These are phyloP conservation scores for Didymella exigua DNA, from an alignment of 2,329 filamentous ascomycete species.

Conservation along the genomic window DNA sequence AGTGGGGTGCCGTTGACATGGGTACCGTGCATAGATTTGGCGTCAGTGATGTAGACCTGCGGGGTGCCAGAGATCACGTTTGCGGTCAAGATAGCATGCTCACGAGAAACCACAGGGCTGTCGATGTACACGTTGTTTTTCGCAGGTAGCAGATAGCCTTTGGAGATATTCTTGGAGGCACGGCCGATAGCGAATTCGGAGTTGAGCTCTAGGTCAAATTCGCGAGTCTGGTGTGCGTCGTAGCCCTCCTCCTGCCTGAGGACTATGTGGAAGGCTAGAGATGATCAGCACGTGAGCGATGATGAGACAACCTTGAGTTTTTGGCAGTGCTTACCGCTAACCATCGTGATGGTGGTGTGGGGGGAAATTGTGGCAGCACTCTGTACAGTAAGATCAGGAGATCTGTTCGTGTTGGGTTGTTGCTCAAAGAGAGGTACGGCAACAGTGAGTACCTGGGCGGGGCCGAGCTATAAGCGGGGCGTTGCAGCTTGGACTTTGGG, in stretches of 20 bases:
- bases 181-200: conserved; percentile 49
- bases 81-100: conserved; percentile 62
- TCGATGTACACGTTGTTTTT: conserved; percentile 70
- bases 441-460: conserved; percentile 1
- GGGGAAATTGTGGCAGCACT: neutral
- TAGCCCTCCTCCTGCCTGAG: conserved; percentile 46
- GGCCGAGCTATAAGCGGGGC: conserved; percentile 18
- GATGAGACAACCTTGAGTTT: neutral
- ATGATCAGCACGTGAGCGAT: conserved; percentile 14
- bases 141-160: conserved; percentile 50
- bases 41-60: conserved; percentile 58
- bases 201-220: conserved; percentile 36
- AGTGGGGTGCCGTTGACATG: conserved; percentile 55
- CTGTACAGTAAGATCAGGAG: neutral
- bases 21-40: conserved; percentile 67
- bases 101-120: conserved; percentile 72
- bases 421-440: neutral
- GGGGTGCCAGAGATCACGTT: conserved; percentile 23
- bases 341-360: conserved; percentile 16
- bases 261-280: conserved; percentile 37
- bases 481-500: neutral
- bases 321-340: conserved; percentile 18
- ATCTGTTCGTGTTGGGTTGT: neutral
- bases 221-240: conserved; percentile 46
- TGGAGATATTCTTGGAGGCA: conserved; percentile 49